Percentiles rank a stretch among this genome's conserved stretches.
phyloP scores from a whole-genome alignment of 768 basidiomycete species.

The Russula olivacea region DNA sequence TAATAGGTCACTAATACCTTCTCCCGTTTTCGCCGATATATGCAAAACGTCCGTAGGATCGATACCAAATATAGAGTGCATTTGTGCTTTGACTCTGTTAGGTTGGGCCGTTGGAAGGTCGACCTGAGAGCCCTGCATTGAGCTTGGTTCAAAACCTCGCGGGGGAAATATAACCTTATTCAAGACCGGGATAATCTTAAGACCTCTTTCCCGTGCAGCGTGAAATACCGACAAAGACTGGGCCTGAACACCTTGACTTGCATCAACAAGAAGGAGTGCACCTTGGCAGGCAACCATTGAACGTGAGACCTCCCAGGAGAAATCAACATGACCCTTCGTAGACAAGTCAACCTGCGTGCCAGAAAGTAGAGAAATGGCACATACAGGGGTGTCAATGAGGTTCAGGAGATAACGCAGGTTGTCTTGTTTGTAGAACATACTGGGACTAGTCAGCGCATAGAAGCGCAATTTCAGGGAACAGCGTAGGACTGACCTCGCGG shows the following conservation, averaged over 20 bases:
- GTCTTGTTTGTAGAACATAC: slow-evolving; percentile 69
- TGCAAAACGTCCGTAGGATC: slow-evolving; percentile 65
- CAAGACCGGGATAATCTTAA: slow-evolving; percentile 83
- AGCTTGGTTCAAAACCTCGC: neutral
- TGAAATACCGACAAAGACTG: slow-evolving; percentile 96
- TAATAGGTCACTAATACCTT: slow-evolving; percentile 73
- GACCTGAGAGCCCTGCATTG: slow-evolving; percentile 47
- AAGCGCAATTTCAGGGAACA: slow-evolving; percentile 2
- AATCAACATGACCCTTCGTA: slow-evolving; percentile 88
- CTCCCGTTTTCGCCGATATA: slow-evolving; percentile 91
- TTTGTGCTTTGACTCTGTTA: slow-evolving; percentile 70
- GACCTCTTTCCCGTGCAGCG: slow-evolving; percentile 71
- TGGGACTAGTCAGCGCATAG: slow-evolving; percentile 30
- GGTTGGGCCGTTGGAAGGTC: slow-evolving; percentile 89
- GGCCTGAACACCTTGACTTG: slow-evolving; percentile 96
- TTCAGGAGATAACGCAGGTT: slow-evolving; percentile 72
- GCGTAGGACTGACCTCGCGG: slow-evolving; percentile 55
- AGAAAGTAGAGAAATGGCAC: slow-evolving; percentile 22
- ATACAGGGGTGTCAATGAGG: slow-evolving; percentile 90
- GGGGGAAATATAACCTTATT: slow-evolving; percentile 61
- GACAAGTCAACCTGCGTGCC: neutral
- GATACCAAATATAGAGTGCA: slow-evolving; percentile 77
- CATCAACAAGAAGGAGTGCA: slow-evolving; percentile 79
- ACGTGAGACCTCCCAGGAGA: slow-evolving; percentile 93
- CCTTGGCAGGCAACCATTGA: slow-evolving; percentile 93